Base-by-base conservation (phyloP, 768 basidiomycete species). In the Paxillus ammoniavirescens region DNA sequence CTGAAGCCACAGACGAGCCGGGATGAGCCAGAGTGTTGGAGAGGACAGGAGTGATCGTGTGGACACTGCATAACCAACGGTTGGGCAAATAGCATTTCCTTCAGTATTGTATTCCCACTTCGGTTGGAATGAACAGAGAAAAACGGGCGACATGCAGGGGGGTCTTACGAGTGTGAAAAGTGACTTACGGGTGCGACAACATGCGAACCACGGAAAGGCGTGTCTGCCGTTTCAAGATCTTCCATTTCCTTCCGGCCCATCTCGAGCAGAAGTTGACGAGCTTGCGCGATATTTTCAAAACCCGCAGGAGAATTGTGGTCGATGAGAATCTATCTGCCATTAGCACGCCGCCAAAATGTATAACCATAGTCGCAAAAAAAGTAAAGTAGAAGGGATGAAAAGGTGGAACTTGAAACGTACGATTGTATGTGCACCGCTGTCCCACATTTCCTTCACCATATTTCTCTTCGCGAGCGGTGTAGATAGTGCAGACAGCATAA, bases 141-240 rank as follows among this genome's bases (percentile, higher is more conserved):
- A 54, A 50, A 47, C 12, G 31, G 26, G 21, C 30, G 26, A 33
- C 35, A 33, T 31, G 49, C 36, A 33, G 49, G 5, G 9, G 23
- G 8, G 38, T 28, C 23, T 40, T 23, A 42, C 43, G 41, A 46
- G 26, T 28, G 14, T 40, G n/a, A 33, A 12, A 33, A 36, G 47
- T n/a, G 58, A 71, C 86, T 68, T 68, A 93, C 92, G 28, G 93
- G 93, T 49, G 93, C 93, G 47, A 95, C 75, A n/a, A 95, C 88
- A 72, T 93, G 89, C 28, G 82, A 82, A 12, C 91, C 91, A 42
- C 72, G 70, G 49, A 76, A 58, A 42, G 71, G 55, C 59, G 65
- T 68, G 8, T 65, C 61, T n/a, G 61, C 63, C 45, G 65, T 66
- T 56, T 73, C 73, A 12, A 75, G 67, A 58, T 81, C 76, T 48